Percentiles rank a stretch among this genome's conserved stretches.
Conservation (phyloP, 192 early-diverging fungal species). For the Backusella tarrabulga region DNA sequence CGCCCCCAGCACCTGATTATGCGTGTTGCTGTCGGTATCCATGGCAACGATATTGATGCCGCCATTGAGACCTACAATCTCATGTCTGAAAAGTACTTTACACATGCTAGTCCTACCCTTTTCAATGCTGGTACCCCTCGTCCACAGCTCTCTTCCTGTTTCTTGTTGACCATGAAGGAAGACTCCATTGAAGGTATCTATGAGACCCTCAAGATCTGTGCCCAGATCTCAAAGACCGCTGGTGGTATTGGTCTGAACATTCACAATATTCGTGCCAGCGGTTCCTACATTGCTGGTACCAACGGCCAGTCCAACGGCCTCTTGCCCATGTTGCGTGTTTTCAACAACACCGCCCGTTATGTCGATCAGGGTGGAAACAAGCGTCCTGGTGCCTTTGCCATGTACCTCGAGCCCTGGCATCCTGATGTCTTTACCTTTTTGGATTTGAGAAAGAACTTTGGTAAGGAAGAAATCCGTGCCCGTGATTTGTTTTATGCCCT, state of each 20-base stretch:
- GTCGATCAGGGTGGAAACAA: slow-evolving; percentile 99
- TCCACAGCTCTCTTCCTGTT: slow-evolving; percentile 94
- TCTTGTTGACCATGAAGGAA: slow-evolving; percentile 93
- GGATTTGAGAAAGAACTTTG: slow-evolving; percentile 96
- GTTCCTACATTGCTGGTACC: slow-evolving; percentile 97
- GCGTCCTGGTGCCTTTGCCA: slow-evolving; percentile 96
- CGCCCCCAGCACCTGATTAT: slow-evolving; percentile 98
- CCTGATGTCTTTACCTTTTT: slow-evolving; percentile 96
- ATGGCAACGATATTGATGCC: slow-evolving; percentile 85
- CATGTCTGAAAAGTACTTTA: slow-evolving; percentile 93
- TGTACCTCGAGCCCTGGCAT: slow-evolving; percentile 99
- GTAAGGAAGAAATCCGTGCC: slow-evolving; percentile 96
- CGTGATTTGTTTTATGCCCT: slow-evolving; percentile 97
- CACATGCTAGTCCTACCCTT: slow-evolving; percentile 95
- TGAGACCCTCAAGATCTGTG: slow-evolving; percentile 95
- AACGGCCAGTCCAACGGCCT: slow-evolving; percentile 97
- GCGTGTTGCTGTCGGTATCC: slow-evolving; percentile 97
- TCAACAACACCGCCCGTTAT: slow-evolving; percentile 97
- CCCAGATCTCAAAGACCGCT: slow-evolving; percentile 97
- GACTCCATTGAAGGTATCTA: slow-evolving; percentile 99
- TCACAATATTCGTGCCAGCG: slow-evolving; percentile 93
- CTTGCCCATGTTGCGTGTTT: slow-evolving; percentile 97
- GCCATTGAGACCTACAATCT: slow-evolving; percentile 95
- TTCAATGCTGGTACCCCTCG: slow-evolving; percentile 98
- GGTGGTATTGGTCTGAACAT: slow-evolving; percentile 98